These are phyloP conservation scores for Paramarasmius palmivorus DNA, from an alignment of 1,284 basidiomycete species.

Conservation along the genomic window DNA sequence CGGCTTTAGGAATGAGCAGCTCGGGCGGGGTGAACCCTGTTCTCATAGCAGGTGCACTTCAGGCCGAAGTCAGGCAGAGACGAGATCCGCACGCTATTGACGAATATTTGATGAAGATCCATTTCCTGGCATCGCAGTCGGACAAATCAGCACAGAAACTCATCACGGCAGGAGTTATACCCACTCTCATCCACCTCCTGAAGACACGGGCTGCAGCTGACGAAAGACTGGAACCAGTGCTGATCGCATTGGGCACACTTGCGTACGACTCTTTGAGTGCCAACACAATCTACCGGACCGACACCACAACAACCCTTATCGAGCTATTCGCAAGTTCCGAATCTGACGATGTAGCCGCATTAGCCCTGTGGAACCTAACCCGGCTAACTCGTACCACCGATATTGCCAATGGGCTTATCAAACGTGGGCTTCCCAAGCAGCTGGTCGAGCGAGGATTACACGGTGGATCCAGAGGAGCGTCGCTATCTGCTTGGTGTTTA, in stretches of 20 bases:
- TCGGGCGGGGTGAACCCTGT: slow-evolving; percentile 12
- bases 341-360: slow-evolving; percentile 7
- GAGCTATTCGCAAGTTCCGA: slow-evolving; percentile 11
- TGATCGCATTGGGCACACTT: slow-evolving; percentile 13
- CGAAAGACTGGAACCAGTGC: slow-evolving; percentile 9
- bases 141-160: slow-evolving; percentile 14
- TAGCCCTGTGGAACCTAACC: slow-evolving; percentile 13
- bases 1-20: not conserved
- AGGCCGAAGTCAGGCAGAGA: slow-evolving; percentile 13
- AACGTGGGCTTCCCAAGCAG: slow-evolving; percentile 8
- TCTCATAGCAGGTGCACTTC: slow-evolving; percentile 13
- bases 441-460: slow-evolving; percentile 9
- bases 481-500: slow-evolving; percentile 24
- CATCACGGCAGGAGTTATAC: slow-evolving; percentile 13
- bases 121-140: slow-evolving; percentile 8
- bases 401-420: slow-evolving; percentile 13
- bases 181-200: slow-evolving; percentile 10
- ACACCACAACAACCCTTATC: slow-evolving; percentile 13
- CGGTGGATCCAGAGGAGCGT: slow-evolving; percentile 11
- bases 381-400: slow-evolving; percentile 13
- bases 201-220: slow-evolving; percentile 10
- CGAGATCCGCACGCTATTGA: slow-evolving; percentile 11
- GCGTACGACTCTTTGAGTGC: slow-evolving; percentile 15
- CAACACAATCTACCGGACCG: slow-evolving; percentile 16
- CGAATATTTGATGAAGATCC: slow-evolving; percentile 9